phyloP scores from a whole-genome alignment of 106 monocot species.

The Platanthera guangdongensis region DNA sequence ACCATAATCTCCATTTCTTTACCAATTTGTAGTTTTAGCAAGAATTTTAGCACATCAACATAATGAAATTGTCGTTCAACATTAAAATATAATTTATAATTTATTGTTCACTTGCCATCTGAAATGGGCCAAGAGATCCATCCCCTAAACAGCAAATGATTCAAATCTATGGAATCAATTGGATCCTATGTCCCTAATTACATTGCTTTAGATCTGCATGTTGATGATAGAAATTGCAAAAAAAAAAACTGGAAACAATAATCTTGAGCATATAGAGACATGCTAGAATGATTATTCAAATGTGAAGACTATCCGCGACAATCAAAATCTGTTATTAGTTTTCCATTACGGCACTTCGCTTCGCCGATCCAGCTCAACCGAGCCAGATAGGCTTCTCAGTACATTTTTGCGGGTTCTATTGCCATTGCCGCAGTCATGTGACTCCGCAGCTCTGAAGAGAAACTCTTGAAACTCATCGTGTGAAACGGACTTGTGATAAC shows the following conservation, averaged over 20 bases:
- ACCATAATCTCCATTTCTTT: too few relatives aligned
- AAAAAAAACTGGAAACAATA: neutral
- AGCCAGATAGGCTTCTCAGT: neutral
- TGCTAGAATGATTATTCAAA: neutral
- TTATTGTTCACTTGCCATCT: too few relatives aligned
- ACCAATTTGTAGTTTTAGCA: too few relatives aligned
- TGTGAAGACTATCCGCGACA: neutral
- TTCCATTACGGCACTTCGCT: neutral
- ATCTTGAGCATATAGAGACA: neutral
- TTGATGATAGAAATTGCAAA: too few relatives aligned
- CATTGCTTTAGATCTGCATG: too few relatives aligned
- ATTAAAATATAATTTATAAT: too few relatives aligned
- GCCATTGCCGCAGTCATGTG: neutral
- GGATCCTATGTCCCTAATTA: too few relatives aligned
- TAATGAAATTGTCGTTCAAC: too few relatives aligned
- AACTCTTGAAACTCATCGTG: constrained; percentile 6
- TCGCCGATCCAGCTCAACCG: neutral
- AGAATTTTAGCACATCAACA: too few relatives aligned
- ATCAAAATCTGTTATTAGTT: neutral
- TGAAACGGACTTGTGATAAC: constrained; percentile 3
- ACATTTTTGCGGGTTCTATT: neutral
- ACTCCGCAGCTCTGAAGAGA: neutral
- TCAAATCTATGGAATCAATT: too few relatives aligned
- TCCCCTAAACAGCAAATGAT: too few relatives aligned
- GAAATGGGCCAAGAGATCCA: too few relatives aligned